Base-by-base conservation (phyloP, 208 protist genomes). In the Herpetomonas tarakana region DNA sequence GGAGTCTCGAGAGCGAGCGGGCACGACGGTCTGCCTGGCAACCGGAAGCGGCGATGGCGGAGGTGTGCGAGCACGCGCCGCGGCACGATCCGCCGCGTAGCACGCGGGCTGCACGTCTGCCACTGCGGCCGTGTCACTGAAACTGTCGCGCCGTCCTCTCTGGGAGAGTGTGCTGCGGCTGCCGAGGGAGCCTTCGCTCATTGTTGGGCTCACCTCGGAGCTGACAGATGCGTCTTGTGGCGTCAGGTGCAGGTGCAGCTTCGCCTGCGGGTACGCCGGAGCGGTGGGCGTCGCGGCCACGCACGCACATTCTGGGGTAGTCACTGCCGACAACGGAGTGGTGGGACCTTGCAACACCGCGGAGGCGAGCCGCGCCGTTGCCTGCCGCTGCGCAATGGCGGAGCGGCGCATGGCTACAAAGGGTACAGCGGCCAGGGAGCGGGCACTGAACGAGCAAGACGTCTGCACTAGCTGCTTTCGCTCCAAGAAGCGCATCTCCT, bases 391-490 rank as follows among this genome's bases (percentile, higher is more conserved):
- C 22, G 69, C 73, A 28, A 80, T 61, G 18, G 52, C 45, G 1
- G 72, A 66, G 2, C 77, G 71, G 7, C 77, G 72, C 27, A 64
- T 55, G 16, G 60, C 74, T 24, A 84, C 65, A 45, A 81, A 80
- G 16, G 38, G 29, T 21, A 49, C 67, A 7, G 78, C 70, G 9
- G 78, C 69, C 9, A 81, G 62, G 4, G 78, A 85, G 21, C 65
- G 62, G 11, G 71, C 69, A 22, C 70, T 62, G 39, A 85, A 81
- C 11, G 68, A 57, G 30, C 25, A 45, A 4, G 47, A 41, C 18
- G 52, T 65, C 21, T 62, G 27, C 18, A 70, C 25, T 6, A 83
- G 44, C 45, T 73, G 64, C 9, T 58, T 47, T 46, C 73, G 72
- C 31, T 78, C 71, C 1, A 83, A 60, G 27, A 69, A 71, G 44